Evolutionary conservation across 2,329 filamentous ascomycete genomes (phyloP).

Genomic region (Calonectria hawksworthii): DNA sequence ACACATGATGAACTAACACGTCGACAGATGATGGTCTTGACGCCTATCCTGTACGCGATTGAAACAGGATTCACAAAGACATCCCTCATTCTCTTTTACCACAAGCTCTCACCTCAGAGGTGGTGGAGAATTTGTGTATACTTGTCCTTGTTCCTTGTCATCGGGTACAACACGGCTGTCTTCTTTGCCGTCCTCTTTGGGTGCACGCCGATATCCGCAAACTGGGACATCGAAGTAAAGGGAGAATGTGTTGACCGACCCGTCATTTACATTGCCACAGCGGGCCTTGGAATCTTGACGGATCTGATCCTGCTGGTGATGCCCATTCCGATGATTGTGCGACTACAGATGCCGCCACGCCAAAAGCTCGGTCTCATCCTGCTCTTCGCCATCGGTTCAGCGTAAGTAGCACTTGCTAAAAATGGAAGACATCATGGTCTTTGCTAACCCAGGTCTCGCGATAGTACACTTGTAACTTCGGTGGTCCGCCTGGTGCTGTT

Average conservation of each 20-base stretch:
- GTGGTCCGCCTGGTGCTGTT: constrained; percentile 50
- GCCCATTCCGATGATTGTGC: constrained; percentile 61
- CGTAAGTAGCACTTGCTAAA: constrained; percentile 36
- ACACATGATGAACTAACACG: constrained; percentile 41
- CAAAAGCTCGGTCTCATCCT: constrained; percentile 61
- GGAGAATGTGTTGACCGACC: constrained; percentile 56
- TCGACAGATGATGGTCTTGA: constrained; percentile 39
- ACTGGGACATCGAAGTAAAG: constrained; percentile 47
- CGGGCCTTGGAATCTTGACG: constrained; percentile 62
- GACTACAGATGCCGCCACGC: constrained; percentile 58
- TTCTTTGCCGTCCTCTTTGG: constrained; percentile 54
- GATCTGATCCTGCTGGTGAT: constrained; percentile 62
- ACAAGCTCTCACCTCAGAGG: constrained; percentile 51
- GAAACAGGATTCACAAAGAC: constrained; percentile 53
- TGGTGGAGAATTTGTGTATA: constrained; percentile 52
- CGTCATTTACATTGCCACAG: constrained; percentile 47
- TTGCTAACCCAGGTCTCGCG: constrained; percentile 13
- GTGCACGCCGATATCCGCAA: constrained; percentile 51
- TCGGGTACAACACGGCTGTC: constrained; percentile 50
- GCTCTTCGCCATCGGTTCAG: constrained; percentile 61
- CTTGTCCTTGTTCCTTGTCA: constrained; percentile 47
- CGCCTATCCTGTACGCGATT: constrained; percentile 40
- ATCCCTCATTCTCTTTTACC: constrained; percentile 55
- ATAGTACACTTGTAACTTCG: constrained; percentile 54
- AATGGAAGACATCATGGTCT: no score